phyloP scores from a whole-genome alignment of 1,139 yeast species.

The Protomyces lactucae-debilis region DNA sequence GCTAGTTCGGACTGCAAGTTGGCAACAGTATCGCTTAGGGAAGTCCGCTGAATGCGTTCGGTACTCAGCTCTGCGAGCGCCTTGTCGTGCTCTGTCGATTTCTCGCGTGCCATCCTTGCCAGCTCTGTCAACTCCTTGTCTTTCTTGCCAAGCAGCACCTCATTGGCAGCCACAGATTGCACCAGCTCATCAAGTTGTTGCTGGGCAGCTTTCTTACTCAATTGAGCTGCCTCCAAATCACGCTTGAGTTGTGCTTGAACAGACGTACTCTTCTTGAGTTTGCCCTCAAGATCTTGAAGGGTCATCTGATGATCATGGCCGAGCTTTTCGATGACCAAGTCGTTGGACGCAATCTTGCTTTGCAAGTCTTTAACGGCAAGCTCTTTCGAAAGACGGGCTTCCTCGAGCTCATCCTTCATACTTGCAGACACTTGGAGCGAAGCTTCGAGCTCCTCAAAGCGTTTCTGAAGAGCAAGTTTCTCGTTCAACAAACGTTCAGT shows the following conservation, averaged over 20 bases:
- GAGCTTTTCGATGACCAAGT: not conserved
- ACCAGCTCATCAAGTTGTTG: slow-evolving; percentile 15
- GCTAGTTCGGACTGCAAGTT: not conserved
- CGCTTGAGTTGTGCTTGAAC: not conserved
- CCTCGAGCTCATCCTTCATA: not conserved
- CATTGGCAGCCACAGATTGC: slow-evolving; percentile 7
- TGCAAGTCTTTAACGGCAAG: not conserved
- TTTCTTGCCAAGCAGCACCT: slow-evolving; percentile 6
- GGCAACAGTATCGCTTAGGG: not conserved
- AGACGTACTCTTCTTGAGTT: not conserved
- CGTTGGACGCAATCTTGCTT: not conserved
- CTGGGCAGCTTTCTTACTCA: not conserved
- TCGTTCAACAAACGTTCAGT: slow-evolving; percentile 40
- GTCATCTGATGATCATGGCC: not conserved
- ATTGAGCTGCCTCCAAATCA: not conserved
- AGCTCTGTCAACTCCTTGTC: slow-evolving; percentile 10
- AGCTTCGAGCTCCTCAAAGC: slow-evolving; percentile 35
- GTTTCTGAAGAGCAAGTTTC: slow-evolving; percentile 35
- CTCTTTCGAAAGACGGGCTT: not conserved
- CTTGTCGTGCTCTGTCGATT: not conserved
- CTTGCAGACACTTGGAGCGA: slow-evolving; percentile 30
- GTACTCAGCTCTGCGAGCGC: not conserved
- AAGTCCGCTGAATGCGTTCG: not conserved
- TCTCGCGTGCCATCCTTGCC: not conserved
- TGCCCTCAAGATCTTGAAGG: not conserved